A percentile compares a stretch with the other conserved stretches of the same genome.
phyloP scores from a whole-genome alignment of 352 stramenopile species.

The Phytopythium montanum region DNA sequence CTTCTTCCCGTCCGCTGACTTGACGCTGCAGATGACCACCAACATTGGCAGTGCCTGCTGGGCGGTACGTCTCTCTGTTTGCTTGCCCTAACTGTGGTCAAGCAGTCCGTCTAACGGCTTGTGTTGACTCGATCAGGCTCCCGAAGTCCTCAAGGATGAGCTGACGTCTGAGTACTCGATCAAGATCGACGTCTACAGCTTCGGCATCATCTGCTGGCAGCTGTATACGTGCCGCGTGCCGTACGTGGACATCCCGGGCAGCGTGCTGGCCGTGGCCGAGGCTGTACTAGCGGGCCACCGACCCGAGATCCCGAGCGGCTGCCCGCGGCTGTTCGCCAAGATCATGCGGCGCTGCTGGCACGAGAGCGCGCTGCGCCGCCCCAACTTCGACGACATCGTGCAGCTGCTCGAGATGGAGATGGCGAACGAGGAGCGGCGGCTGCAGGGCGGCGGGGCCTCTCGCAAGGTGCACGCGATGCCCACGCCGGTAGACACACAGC shows the following conservation, averaged over 20 bases:
- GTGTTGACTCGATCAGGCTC: slow-evolving; percentile 20
- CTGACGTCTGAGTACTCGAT: slow-evolving; percentile 67
- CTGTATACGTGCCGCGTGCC: slow-evolving; percentile 67
- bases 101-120: too few relatives aligned
- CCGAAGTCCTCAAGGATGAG: slow-evolving; percentile 70
- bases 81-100: background rate
- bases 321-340: slow-evolving; percentile 67
- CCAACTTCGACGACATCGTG: slow-evolving; percentile 77
- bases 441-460: slow-evolving; percentile 9
- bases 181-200: slow-evolving; percentile 86
- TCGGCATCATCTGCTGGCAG: slow-evolving; percentile 85
- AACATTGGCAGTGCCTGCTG: slow-evolving; percentile 81
- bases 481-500: background rate
- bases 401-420: slow-evolving; percentile 74
- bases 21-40: slow-evolving; percentile 78
- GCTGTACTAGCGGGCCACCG: slow-evolving; percentile 63
- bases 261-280: slow-evolving; percentile 66
- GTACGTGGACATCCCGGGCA: slow-evolving; percentile 77
- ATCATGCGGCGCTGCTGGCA: slow-evolving; percentile 84
- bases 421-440: slow-evolving; percentile 36
- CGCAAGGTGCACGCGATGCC: slow-evolving; percentile 4
- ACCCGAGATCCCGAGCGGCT: slow-evolving; percentile 52
- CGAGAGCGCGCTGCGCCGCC: slow-evolving; percentile 58
- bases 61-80: slow-evolving; percentile 55
- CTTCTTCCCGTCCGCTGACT: slow-evolving; percentile 59